Evolutionary conservation across 1,284 basidiomycete species (phyloP), one percentile per base, ranked within the genome.

Genomic region (Puccinia polysora): DNA sequence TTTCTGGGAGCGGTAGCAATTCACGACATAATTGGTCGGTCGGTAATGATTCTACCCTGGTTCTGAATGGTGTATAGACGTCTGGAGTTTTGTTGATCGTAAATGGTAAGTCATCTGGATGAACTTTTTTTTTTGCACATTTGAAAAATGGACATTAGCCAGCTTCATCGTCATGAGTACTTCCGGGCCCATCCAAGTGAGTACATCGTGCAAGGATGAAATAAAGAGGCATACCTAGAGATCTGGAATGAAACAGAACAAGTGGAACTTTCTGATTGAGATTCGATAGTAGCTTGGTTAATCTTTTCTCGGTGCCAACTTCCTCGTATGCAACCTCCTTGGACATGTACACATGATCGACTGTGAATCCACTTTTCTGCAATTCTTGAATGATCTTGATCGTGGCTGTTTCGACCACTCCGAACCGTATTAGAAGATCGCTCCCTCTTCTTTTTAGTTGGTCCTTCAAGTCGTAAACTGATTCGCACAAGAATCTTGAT

Each of bases 401-500:
- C 0, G 83, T 76, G 7, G 84, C 75, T 0, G 77, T 72, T 63
- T 83, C 84, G 4, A 83, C 80, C 23, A 77, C 76, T 2, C 84
- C 84, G 73, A 83, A 84, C 0, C 83, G 81, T 25, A 85, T 79
- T 38, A 83, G 75, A 65, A 85, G 76, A 71, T 84, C 83, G 1
- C 81, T 81, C 4, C 83, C 82, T 30, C 77, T 75, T 2, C 74
- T 73, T 34, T 80, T 77, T 43, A 84, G 79, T 2, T 79, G 76
- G 20, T 79, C 75, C 47, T 82, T 80, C 20, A 85, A 76, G 59
- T 82, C 82, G 73, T 81, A 84, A 0, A 85, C 82, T 3, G 81
- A 80, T 75, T 84, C 82, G 1, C 82, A 78, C 58, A 84, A 76
- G 77, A 84, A 84, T 64, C 81, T 76, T n/a, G n/a, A n/a, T n/a